A percentile compares a stretch with the other conserved stretches of the same genome.
Evolutionary conservation across 345 rosid genomes (phyloP).

Genomic region (Clausena lansium): DNA sequence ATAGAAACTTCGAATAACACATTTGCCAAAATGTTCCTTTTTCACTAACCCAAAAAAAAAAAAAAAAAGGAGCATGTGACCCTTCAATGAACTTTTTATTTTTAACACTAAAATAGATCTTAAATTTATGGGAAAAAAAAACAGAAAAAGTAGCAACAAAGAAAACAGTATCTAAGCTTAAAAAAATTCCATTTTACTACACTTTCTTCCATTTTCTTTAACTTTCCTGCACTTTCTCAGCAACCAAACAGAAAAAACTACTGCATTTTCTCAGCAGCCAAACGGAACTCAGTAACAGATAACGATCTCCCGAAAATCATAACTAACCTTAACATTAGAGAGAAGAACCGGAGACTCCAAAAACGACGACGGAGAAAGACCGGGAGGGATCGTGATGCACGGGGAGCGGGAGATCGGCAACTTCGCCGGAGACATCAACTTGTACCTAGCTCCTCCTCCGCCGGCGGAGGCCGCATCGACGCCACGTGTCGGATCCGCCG

Average conservation of each 20-base stretch:
- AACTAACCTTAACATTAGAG: slow-evolving; percentile 77
- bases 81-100: neutral
- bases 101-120: slow-evolving; percentile 4
- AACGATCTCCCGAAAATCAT: neutral
- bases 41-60: neutral
- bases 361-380: slow-evolving; percentile 88
- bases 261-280: slow-evolving; percentile 21
- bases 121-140: neutral
- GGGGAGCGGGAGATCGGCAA: slow-evolving; percentile 93
- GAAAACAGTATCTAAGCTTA: slow-evolving; percentile 4
- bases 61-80: neutral
- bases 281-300: neutral
- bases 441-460: slow-evolving; percentile 65
- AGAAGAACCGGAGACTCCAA: slow-evolving; percentile 94
- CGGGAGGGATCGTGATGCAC: slow-evolving; percentile 77
- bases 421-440: slow-evolving; percentile 96
- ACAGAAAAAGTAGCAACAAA: neutral
- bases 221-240: slow-evolving; percentile 13
- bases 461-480: slow-evolving; percentile 2
- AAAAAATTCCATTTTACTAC: neutral
- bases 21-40: neutral
- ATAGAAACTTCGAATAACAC: slow-evolving; percentile 4
- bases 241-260: slow-evolving; percentile 28
- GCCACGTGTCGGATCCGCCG: neutral
- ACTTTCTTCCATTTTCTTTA: neutral